Percentiles rank a stretch among this genome's conserved stretches.
Evolutionary conservation across 257 asterid genomes (phyloP).

Genomic region (Salvia miltiorrhiza): DNA sequence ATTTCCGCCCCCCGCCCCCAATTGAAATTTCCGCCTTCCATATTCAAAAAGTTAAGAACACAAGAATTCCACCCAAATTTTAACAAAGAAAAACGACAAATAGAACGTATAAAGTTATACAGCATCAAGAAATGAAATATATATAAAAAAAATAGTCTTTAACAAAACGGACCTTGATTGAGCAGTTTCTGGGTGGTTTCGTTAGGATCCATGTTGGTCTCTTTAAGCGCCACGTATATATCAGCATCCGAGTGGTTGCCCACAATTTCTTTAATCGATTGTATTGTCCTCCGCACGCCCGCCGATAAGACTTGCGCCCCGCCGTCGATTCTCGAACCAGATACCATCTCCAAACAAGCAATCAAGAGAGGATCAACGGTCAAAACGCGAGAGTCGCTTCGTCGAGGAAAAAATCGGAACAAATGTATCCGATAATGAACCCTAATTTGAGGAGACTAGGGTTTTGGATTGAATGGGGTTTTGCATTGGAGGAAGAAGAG

Average conservation of each 20-base stretch:
- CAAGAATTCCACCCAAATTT: not conserved
- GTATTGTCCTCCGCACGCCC: constrained; percentile 75
- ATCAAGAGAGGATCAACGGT: constrained; percentile 8
- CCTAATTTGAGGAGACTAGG: constrained; percentile 23
- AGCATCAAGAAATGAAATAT: not conserved
- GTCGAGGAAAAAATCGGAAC: not conserved
- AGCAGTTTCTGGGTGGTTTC: constrained; percentile 89
- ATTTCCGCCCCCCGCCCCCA: not conserved
- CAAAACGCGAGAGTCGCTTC: constrained; percentile 9
- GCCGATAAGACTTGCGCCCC: constrained; percentile 66
- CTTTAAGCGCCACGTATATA: constrained; percentile 78
- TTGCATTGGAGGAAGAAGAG: constrained; percentile 27
- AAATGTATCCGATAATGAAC: not conserved
- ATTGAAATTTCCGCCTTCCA: not conserved
- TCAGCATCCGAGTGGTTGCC: constrained; percentile 89
- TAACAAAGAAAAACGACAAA: not conserved
- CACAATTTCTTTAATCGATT: constrained; percentile 78
- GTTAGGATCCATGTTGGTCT: constrained; percentile 91
- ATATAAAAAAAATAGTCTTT: not conserved
- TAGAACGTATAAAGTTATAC: not conserved
- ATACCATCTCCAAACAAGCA: constrained; percentile 55
- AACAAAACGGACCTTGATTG: constrained; percentile 58
- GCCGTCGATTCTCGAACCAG: constrained; percentile 59
- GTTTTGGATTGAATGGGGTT: constrained; percentile 22
- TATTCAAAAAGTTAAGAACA: not conserved